Evolutionary conservation across 345 rosid genomes (phyloP).

Genomic region (Camelina sativa): DNA sequence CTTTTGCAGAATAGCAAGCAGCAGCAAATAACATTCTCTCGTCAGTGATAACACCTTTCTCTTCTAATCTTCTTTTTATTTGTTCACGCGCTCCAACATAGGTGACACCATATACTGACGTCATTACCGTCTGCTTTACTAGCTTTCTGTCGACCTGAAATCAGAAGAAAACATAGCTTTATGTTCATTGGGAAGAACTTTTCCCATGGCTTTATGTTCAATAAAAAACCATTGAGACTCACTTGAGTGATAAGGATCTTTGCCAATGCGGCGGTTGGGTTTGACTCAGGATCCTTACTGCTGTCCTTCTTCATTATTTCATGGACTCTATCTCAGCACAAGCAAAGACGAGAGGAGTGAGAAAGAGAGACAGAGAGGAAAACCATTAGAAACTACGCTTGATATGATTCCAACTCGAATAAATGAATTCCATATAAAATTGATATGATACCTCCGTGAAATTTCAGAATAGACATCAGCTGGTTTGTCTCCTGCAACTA

Average conservation of each 20-base stretch:
- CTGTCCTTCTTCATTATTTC: slow-evolving; percentile 85
- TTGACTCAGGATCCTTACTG: slow-evolving; percentile 69
- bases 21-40: slow-evolving; percentile 78
- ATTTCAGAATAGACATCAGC: slow-evolving; percentile 98
- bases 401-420: slow-evolving; percentile 11
- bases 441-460: slow-evolving; percentile 70
- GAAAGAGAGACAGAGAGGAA: slow-evolving; percentile 16
- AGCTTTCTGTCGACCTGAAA: slow-evolving; percentile 93
- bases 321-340: slow-evolving; percentile 67
- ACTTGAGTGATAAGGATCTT: slow-evolving; percentile 87
- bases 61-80: slow-evolving; percentile 89
- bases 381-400: slow-evolving; percentile 12
- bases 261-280: slow-evolving; percentile 77
- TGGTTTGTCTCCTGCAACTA: slow-evolving; percentile 79
- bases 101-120: slow-evolving; percentile 99
- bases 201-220: background rate
- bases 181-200: background rate
- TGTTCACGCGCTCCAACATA: slow-evolving; percentile 98
- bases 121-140: slow-evolving; percentile 98
- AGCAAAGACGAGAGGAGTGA: slow-evolving; percentile 7
- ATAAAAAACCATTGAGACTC: slow-evolving; percentile 28
- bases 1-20: slow-evolving; percentile 93
- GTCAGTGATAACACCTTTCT: slow-evolving; percentile 84
- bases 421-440: slow-evolving; percentile 3
- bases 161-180: slow-evolving; percentile 38